Conservation (phyloP, 768 basidiomycete genomes). For the Cubamyces sp. region DNA sequence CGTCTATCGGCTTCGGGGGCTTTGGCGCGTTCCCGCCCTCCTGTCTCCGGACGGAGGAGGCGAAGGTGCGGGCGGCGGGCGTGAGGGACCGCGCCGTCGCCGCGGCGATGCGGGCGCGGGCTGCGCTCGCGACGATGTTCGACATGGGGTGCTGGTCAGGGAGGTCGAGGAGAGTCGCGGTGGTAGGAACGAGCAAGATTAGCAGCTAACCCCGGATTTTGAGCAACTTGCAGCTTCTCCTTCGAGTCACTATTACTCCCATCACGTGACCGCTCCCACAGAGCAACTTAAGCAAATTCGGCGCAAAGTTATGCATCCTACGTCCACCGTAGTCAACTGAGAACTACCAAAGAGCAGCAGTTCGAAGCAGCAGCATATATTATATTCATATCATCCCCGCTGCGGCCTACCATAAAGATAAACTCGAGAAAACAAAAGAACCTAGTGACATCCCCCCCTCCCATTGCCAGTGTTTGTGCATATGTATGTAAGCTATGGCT, state of each 20-base stretch:
- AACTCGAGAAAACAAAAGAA: not conserved
- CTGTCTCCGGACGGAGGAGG: conserved; percentile 24
- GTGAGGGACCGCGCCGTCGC: not conserved
- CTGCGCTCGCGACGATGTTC: conserved; percentile 18
- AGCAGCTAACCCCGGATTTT: conserved; percentile 15
- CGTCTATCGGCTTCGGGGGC: conserved; percentile 82
- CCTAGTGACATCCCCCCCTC: not conserved
- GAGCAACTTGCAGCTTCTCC: conserved; percentile 6
- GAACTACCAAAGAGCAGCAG: no score
- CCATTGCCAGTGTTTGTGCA: conserved; percentile 7
- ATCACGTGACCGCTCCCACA: conserved; percentile 12
- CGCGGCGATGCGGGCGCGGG: conserved; percentile 14
- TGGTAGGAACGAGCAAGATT: conserved; percentile 6
- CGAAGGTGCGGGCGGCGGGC: conserved; percentile 19
- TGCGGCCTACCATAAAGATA: not conserved
- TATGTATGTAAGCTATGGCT: conserved; percentile 12
- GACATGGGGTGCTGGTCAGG: conserved; percentile 17
- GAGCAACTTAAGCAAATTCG: no score
- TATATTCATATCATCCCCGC: no score
- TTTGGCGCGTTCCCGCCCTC: conserved; percentile 46
- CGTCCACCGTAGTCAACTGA: no score
- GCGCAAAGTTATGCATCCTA: no score
- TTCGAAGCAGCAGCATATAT: no score
- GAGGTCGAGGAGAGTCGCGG: conserved; percentile 5
- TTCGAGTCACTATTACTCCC: conserved; percentile 15